These are phyloP conservation scores for Thymus mandschuricus DNA, from an alignment of 257 asterid species.

Conservation along the genomic window DNA sequence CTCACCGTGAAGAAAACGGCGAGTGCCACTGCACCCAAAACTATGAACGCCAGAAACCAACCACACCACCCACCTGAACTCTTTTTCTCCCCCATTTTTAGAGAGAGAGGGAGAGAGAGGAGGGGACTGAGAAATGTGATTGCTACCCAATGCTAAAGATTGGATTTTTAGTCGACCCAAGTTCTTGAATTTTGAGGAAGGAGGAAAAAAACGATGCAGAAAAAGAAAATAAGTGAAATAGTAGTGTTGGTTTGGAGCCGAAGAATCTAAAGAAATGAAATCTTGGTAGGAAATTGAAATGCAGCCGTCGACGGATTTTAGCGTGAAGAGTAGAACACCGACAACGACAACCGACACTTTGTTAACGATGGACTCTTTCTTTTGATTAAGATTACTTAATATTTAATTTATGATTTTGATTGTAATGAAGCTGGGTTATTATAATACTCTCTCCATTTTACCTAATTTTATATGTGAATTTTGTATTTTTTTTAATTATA, in stretches of 20 bases:
- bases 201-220: slow-evolving; percentile 6
- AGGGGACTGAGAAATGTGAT: not conserved
- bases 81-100: slow-evolving; percentile 58
- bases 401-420: too few relatives aligned
- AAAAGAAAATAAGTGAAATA: not conserved
- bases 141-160: not conserved
- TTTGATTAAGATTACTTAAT: too few relatives aligned
- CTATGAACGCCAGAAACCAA: slow-evolving; percentile 64
- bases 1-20: slow-evolving; percentile 54
- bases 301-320: not conserved
- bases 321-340: slow-evolving; percentile 41
- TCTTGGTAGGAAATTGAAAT: slow-evolving; percentile 15
- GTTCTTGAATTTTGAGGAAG: slow-evolving; percentile 1
- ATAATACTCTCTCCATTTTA: too few relatives aligned
- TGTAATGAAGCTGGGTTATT: too few relatives aligned
- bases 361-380: not conserved
- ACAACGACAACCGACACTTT: slow-evolving; percentile 62
- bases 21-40: slow-evolving; percentile 58
- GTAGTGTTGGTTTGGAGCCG: slow-evolving; percentile 23
- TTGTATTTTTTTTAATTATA: too few relatives aligned
- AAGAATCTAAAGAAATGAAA: slow-evolving; percentile 23
- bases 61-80: slow-evolving; percentile 73
- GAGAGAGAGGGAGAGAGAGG: not conserved
- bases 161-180: slow-evolving; percentile 1
- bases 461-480: too few relatives aligned